phyloP scores from a whole-genome alignment of 306 rosid genomes.

The Cucumis sativus region Cucumber_9930_V3 NC_026660.2:1288501-1289000 shows the following conservation, averaged over 20 bases:
- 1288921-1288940: constrained; percentile 10
- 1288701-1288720: too few relatives aligned
- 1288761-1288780: neutral
- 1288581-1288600: neutral
- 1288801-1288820: neutral
- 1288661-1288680: neutral
- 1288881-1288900: constrained; percentile 15
- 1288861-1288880: neutral
- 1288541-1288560: too few relatives aligned
- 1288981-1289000: constrained; percentile 58
- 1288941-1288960: constrained; percentile 25
- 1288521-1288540: too few relatives aligned
- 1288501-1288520: too few relatives aligned
- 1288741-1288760: too few relatives aligned
- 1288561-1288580: neutral
- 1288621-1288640: neutral
- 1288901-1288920: constrained; percentile 15
- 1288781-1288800: too few relatives aligned
- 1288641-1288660: neutral
- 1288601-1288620: neutral
- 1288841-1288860: constrained; percentile 5
- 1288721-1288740: too few relatives aligned
- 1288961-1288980: constrained; percentile 26
- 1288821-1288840: neutral
- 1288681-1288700: neutral